Percentiles rank a stretch among this genome's conserved stretches.
These are phyloP conservation scores for Xylaria sp. DNA, from an alignment of 2,329 filamentous ascomycete genomes.

Conservation along the genomic window DNA sequence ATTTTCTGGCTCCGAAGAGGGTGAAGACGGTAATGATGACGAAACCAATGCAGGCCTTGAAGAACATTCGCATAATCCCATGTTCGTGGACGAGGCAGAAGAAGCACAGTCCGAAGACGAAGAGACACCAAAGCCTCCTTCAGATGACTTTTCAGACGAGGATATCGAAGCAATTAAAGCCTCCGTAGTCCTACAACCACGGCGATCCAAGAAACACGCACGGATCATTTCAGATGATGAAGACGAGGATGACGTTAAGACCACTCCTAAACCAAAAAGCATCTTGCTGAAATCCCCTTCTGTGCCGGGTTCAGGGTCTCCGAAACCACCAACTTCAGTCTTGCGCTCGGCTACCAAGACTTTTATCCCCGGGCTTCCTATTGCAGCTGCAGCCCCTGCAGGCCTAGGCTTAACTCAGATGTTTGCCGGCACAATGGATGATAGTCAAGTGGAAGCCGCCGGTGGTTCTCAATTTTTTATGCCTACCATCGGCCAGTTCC, in stretches of 20 bases:
- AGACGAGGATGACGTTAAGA: constrained; percentile 57
- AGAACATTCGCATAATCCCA: constrained; percentile 43
- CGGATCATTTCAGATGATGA: constrained; percentile 72
- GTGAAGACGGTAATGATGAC: constrained; percentile 52
- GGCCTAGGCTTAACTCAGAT: constrained; percentile 86
- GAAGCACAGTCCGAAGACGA: constrained; percentile 52
- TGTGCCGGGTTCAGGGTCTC: constrained; percentile 58
- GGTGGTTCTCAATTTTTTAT: constrained; percentile 57
- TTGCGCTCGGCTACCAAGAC: constrained; percentile 75
- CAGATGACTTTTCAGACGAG: constrained; percentile 52
- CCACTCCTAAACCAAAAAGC: constrained; percentile 62
- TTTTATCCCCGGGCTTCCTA: constrained; percentile 75
- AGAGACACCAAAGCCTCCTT: constrained; percentile 39
- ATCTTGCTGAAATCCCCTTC: constrained; percentile 55
- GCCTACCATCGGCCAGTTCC: constrained; percentile 66
- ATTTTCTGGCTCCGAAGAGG: constrained; percentile 51
- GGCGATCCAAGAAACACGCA: constrained; percentile 61
- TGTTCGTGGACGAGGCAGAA: constrained; percentile 52
- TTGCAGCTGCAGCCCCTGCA: constrained; percentile 63
- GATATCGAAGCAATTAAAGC: constrained; percentile 52
- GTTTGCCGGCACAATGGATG: constrained; percentile 89
- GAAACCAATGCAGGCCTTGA: constrained; percentile 42
- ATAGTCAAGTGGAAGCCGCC: constrained; percentile 57
- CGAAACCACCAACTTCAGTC: constrained; percentile 69
- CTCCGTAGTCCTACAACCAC: constrained; percentile 55